These are phyloP conservation scores for Haplographium delicatum DNA, from an alignment of 495 filamentous ascomycete species.

Conservation along the genomic window DNA sequence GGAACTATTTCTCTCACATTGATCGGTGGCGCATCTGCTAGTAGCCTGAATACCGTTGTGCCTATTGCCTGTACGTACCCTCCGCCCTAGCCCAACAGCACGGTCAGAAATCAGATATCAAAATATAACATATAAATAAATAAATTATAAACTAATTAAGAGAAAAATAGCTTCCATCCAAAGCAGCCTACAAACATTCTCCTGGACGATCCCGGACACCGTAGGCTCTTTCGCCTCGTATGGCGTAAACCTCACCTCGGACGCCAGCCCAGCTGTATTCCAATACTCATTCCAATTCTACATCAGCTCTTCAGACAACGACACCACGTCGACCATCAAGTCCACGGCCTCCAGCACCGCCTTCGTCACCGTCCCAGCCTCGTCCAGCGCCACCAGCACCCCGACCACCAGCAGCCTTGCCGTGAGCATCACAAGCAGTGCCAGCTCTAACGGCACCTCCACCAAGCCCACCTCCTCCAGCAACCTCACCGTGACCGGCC, in stretches of 20 bases:
- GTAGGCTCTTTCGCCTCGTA: not conserved
- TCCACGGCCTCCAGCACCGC: not conserved
- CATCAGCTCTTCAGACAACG: not conserved
- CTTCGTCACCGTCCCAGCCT: not conserved
- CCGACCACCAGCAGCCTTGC: no score
- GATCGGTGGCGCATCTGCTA: not conserved
- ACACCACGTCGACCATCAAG: not conserved
- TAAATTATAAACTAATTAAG: not conserved
- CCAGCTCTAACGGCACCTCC: no score
- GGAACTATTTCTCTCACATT: not conserved
- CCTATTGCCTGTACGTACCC: not conserved
- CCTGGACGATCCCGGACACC: constrained; percentile 5
- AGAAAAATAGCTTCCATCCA: not conserved
- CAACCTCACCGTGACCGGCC: no score
- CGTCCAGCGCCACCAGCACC: not conserved
- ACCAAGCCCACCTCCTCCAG: no score
- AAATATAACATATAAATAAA: no score
- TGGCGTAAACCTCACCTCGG: constrained; percentile 9
- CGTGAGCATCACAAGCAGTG: no score
- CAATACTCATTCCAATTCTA: constrained; percentile 17
- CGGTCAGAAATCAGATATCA: no score
- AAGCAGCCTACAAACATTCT: not conserved
- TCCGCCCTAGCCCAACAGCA: not conserved
- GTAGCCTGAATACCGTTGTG: not conserved
- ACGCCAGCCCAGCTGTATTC: constrained; percentile 10